Evolutionary conservation across 208 protist genomes (phyloP).

Genomic region (Trypanosoma boissoni): DNA sequence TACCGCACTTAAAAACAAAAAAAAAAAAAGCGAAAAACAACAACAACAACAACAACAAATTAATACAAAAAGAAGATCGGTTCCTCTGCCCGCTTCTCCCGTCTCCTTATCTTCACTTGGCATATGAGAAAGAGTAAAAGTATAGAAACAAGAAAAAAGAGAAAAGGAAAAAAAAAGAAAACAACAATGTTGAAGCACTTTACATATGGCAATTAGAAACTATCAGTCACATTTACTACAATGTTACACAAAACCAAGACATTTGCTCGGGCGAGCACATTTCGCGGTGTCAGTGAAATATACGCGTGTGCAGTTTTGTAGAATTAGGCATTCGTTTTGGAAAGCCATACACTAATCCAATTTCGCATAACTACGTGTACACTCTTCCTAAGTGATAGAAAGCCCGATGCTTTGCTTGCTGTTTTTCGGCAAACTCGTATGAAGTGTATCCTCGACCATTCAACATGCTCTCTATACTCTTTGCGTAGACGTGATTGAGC

Average conservation of each 20-base stretch:
- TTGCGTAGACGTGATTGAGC: conserved; percentile 80
- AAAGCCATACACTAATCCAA: too few species aligned
- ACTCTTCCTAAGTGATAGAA: conserved; percentile 81
- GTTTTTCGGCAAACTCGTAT: conserved; percentile 87
- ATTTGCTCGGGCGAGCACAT: too few species aligned
- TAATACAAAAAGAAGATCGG: too few species aligned
- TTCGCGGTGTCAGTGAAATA: too few species aligned
- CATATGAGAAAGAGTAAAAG: too few species aligned
- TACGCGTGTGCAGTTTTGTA: too few species aligned
- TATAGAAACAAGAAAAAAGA: not conserved
- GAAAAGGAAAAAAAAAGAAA: conserved; percentile 3
- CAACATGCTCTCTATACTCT: conserved; percentile 83
- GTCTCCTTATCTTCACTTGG: too few species aligned
- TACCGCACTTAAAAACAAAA: too few species aligned
- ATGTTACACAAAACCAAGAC: too few species aligned
- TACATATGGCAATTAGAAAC: not conserved
- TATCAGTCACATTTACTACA: too few species aligned
- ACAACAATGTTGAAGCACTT: not conserved
- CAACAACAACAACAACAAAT: not conserved
- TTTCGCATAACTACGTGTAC: conserved; percentile 84
- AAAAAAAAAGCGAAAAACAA: conserved; percentile 5
- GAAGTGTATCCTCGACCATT: conserved; percentile 89
- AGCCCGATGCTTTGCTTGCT: conserved; percentile 77
- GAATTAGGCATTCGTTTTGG: too few species aligned
- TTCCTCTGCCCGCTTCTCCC: too few species aligned